Evolutionary conservation across 208 protist species (phyloP).

Genomic region (Trypanosomatidae sp.): DNA sequence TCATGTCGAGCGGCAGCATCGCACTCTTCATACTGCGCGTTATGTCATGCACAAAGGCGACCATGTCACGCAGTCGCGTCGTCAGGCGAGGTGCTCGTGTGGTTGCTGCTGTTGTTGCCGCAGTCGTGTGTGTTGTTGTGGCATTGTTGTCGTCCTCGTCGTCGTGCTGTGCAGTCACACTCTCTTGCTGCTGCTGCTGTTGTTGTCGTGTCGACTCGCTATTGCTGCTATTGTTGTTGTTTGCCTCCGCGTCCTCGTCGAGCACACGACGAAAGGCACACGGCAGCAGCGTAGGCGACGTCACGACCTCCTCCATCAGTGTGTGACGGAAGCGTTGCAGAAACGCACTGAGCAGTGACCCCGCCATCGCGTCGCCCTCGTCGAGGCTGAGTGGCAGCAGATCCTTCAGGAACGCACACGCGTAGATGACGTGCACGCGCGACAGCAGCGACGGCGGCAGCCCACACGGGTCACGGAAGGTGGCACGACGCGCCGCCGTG

Average conservation of each 20-base stretch:
- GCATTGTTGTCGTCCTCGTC: no score
- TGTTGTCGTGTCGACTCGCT: not conserved
- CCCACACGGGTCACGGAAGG: constrained; percentile 58
- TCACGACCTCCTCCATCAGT: constrained; percentile 46
- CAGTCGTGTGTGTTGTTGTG: no score
- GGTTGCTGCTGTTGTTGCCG: no score
- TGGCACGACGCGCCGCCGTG: constrained; percentile 43
- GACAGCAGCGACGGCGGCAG: constrained; percentile 21
- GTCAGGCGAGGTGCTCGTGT: no score
- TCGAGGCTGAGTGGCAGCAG: constrained; percentile 64
- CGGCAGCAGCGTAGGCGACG: constrained; percentile 15
- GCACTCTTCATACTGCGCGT: constrained; percentile 50
- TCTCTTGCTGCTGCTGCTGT: not conserved
- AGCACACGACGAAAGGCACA: constrained; percentile 12
- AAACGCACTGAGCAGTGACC: constrained; percentile 39
- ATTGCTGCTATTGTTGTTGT: constrained; percentile 1
- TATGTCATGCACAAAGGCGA: constrained; percentile 49
- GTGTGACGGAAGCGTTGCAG: constrained; percentile 35
- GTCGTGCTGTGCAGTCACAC: not conserved
- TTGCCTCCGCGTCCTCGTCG: no score
- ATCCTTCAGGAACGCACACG: constrained; percentile 50
- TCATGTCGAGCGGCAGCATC: constrained; percentile 23
- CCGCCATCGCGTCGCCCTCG: constrained; percentile 30
- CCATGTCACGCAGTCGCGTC: constrained; percentile 20
- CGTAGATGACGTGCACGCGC: constrained; percentile 60